phyloP scores from a whole-genome alignment of 257 asterid species.

The Scutellaria baicalensis region DNA sequence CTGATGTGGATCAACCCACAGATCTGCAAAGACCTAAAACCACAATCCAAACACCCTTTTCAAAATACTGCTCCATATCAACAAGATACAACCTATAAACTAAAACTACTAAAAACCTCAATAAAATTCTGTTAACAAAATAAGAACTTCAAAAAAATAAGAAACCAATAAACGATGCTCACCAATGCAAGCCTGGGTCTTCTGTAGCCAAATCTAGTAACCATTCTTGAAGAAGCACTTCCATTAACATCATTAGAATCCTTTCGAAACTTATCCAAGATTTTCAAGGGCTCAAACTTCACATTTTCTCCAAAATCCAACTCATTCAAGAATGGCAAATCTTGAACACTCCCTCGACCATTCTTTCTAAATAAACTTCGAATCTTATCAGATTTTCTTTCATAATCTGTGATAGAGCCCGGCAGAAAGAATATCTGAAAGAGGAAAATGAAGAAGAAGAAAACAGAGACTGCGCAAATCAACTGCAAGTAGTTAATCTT shows the following conservation, averaged over 20 bases:
- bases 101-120: neutral
- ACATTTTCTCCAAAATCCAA: slow-evolving; percentile 77
- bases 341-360: slow-evolving; percentile 23
- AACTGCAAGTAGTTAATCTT: slow-evolving; percentile 52
- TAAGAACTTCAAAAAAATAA: neutral
- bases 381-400: slow-evolving; percentile 13
- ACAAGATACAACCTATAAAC: neutral
- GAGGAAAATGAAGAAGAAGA: slow-evolving; percentile 54
- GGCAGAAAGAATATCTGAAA: slow-evolving; percentile 59
- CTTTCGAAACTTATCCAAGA: slow-evolving; percentile 48
- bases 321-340: slow-evolving; percentile 43
- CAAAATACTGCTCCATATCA: slow-evolving; percentile 11
- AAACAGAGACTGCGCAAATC: slow-evolving; percentile 50
- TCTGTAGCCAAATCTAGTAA: slow-evolving; percentile 46
- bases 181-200: slow-evolving; percentile 88
- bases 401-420: slow-evolving; percentile 36
- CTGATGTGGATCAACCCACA: slow-evolving; percentile 71
- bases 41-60: slow-evolving; percentile 11
- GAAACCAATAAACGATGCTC: neutral
- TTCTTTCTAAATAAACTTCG: slow-evolving; percentile 18
- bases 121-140: neutral
- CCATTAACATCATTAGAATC: slow-evolving; percentile 27
- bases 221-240: slow-evolving; percentile 34
- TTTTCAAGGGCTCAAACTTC: slow-evolving; percentile 48
- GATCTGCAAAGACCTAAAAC: slow-evolving; percentile 69